Evolutionary conservation across 2,329 filamentous ascomycete genomes (phyloP).

Genomic region (Pseudodiploospora longispora): DNA sequence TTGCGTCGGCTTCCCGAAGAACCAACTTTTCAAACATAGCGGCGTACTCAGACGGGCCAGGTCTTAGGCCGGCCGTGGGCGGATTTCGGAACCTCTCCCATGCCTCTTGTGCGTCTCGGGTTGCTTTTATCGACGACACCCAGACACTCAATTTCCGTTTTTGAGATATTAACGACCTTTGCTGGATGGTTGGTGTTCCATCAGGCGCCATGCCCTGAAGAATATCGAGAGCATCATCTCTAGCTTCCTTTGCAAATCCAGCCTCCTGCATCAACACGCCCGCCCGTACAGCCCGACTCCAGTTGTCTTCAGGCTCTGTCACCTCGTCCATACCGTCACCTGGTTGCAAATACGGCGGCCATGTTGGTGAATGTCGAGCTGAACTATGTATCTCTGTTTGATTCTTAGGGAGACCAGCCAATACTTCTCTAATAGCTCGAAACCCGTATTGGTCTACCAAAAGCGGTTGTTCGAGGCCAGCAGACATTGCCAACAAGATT

Average conservation of each 20-base stretch:
- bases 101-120: conserved; percentile 53
- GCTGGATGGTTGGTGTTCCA: conserved; percentile 49
- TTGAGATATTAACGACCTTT: conserved; percentile 20
- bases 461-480: conserved; percentile 38
- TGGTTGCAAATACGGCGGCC: conserved; percentile 52
- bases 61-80: conserved; percentile 23
- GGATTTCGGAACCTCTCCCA: conserved; percentile 43
- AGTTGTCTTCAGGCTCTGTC: conserved; percentile 41
- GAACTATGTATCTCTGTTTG: conserved; percentile 40
- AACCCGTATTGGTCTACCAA: conserved; percentile 45
- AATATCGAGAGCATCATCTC: conserved; percentile 42
- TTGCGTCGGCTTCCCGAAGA: conserved; percentile 19
- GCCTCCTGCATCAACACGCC: conserved; percentile 47
- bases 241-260: conserved; percentile 40
- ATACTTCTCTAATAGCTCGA: conserved; percentile 43
- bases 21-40: conserved; percentile 54
- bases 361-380: conserved; percentile 40
- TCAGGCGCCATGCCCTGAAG: conserved; percentile 44
- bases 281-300: conserved; percentile 45
- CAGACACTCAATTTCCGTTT: conserved; percentile 28
- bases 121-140: conserved; percentile 50
- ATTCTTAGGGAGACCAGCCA: conserved; percentile 47
- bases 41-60: conserved; percentile 40
- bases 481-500: conserved; percentile 43
- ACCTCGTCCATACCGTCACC: conserved; percentile 53